A percentile compares a stretch with the other conserved stretches of the same genome.
phyloP scores from a whole-genome alignment of 441 rosid species.

The Eruca vesicaria region DNA sequence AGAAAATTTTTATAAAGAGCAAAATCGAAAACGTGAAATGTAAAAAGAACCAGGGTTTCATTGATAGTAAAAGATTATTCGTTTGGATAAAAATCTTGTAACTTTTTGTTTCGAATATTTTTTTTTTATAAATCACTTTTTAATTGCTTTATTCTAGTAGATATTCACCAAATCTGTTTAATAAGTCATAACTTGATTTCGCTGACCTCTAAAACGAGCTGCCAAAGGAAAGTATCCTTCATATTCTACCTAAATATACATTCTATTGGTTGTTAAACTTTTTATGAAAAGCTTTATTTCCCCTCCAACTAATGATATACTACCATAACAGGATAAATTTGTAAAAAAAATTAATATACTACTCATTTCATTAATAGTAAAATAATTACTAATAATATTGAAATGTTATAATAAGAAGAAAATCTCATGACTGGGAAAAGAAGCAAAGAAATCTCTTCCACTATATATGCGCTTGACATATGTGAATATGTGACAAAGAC shows the following conservation, averaged over 20 bases:
- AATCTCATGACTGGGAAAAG: constrained; percentile 3
- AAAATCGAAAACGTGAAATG: neutral
- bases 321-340: neutral
- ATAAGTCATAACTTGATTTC: neutral
- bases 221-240: neutral
- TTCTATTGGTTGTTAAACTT: neutral
- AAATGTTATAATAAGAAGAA: neutral
- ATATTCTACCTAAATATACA: neutral
- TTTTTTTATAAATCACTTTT: constrained; percentile 2
- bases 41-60: neutral
- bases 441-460: constrained; percentile 9
- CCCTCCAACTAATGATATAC: neutral
- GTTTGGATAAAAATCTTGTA: neutral
- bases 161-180: neutral
- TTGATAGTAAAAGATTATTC: constrained; percentile 12
- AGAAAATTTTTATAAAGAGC: neutral
- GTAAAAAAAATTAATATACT: neutral
- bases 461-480: constrained; percentile 25
- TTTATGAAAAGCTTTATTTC: neutral
- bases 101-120: constrained; percentile 7
- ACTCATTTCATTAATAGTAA: neutral
- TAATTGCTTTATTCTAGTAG: neutral
- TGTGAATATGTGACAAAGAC: constrained; percentile 20
- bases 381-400: neutral
- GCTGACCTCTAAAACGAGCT: neutral